Percentiles rank a stretch among this genome's conserved stretches.
Conservation (phyloP, 306 rosid genomes). For the Fagus crenata region DNA sequence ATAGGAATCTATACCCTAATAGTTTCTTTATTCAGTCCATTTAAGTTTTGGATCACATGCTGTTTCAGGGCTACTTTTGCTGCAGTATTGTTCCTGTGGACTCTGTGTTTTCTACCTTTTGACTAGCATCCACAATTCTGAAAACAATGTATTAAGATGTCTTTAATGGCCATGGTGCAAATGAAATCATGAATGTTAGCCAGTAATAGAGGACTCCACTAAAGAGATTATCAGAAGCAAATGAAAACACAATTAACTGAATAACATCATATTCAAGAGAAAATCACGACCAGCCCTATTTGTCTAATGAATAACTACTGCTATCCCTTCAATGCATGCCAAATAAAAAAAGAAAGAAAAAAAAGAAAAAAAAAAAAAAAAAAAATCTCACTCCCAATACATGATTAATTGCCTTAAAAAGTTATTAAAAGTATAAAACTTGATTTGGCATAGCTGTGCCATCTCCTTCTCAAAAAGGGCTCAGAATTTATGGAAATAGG, state of each 20-base stretch:
- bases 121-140: neutral
- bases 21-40: constrained; percentile 1
- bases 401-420: neutral
- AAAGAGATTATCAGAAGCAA: neutral
- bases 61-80: neutral
- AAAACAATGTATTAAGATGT: neutral
- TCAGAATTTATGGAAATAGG: neutral
- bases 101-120: neutral
- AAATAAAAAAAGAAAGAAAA: neutral
- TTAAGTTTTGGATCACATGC: neutral
- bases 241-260: neutral
- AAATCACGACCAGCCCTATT: neutral
- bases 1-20: constrained; percentile 16
- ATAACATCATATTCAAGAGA: neutral
- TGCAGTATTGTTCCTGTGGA: neutral
- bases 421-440: neutral
- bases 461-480: neutral
- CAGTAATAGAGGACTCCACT: neutral
- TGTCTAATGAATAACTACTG: neutral
- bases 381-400: neutral
- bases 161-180: neutral
- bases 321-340: neutral
- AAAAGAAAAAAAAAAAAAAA: neutral
- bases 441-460: neutral
- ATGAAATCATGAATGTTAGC: neutral